These are phyloP conservation scores for Pseudopithomyces chartarum DNA, from an alignment of 2,329 filamentous ascomycete genomes.

Conservation along the genomic window DNA sequence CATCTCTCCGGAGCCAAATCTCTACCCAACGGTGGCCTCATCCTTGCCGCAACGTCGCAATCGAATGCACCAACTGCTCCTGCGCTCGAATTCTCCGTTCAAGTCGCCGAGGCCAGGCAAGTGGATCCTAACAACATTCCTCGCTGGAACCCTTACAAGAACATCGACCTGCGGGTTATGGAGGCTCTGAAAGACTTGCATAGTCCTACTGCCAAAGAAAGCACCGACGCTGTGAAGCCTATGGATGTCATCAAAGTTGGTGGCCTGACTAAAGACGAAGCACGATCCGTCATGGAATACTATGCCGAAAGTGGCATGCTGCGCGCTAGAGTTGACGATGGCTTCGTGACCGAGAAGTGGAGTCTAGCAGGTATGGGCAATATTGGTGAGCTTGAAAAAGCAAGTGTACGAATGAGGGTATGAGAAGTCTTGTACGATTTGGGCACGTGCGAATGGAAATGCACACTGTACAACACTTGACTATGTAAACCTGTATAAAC, in stretches of 20 bases:
- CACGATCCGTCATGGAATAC: slow-evolving; percentile 85
- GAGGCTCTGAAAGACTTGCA: slow-evolving; percentile 49
- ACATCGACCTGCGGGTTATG: slow-evolving; percentile 59
- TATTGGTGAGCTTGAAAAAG: slow-evolving; percentile 83
- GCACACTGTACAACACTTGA: not conserved
- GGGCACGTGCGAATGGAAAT: not conserved
- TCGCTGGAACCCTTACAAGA: slow-evolving; percentile 57
- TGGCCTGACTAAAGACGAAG: slow-evolving; percentile 75
- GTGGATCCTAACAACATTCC: slow-evolving; percentile 39
- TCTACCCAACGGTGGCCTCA: slow-evolving; percentile 74
- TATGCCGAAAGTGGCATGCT: slow-evolving; percentile 86
- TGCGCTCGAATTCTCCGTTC: slow-evolving; percentile 71
- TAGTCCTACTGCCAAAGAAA: slow-evolving; percentile 11
- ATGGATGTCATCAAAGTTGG: slow-evolving; percentile 61
- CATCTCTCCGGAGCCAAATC: slow-evolving; percentile 60
- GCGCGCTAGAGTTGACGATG: slow-evolving; percentile 71
- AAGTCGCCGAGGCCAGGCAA: slow-evolving; percentile 53
- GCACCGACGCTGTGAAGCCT: slow-evolving; percentile 31
- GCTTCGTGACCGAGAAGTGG: slow-evolving; percentile 80
- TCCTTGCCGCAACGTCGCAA: slow-evolving; percentile 75
- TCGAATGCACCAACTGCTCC: slow-evolving; percentile 70
- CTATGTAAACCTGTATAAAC: slow-evolving; percentile 1
- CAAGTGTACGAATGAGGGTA: slow-evolving; percentile 51
- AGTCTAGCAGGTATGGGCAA: slow-evolving; percentile 79
- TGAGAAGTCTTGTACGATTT: slow-evolving; percentile 11